phyloP scores from a whole-genome alignment of 768 basidiomycete species.

The Termitomyces bulborhizus region DNA sequence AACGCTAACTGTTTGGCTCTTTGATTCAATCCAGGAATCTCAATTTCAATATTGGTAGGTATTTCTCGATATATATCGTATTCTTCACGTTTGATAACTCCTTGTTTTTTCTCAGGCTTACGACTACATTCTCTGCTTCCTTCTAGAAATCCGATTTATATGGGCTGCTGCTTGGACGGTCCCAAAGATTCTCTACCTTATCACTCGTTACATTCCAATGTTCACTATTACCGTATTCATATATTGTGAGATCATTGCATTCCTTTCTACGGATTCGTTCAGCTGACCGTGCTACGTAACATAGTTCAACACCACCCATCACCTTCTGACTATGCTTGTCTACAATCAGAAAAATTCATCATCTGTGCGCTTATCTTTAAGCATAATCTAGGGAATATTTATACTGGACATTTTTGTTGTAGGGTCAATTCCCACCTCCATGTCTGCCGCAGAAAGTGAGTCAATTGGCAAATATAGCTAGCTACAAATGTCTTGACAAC shows the following conservation, averaged over 20 bases:
- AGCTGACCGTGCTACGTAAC: not conserved
- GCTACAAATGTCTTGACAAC: not conserved
- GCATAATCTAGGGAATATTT: not conserved
- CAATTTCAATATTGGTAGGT: not conserved
- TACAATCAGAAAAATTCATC: not conserved
- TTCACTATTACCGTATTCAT: not conserved
- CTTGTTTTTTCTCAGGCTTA: conserved; percentile 10
- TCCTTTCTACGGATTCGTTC: too few relatives aligned
- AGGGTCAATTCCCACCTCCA: not conserved
- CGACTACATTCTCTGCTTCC: conserved; percentile 14
- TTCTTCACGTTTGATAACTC: not conserved
- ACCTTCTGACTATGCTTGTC: not conserved
- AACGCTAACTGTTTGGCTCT: too few relatives aligned
- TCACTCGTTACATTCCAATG: not conserved
- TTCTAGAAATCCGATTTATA: not conserved
- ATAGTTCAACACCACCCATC: not conserved
- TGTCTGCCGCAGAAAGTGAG: not conserved
- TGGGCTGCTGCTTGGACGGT: conserved; percentile 9
- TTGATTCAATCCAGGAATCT: too few relatives aligned
- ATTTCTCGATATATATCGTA: not conserved
- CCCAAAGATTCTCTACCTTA: conserved; percentile 10
- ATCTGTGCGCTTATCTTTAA: not conserved
- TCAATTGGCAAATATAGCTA: not conserved
- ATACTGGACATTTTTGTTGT: not conserved
- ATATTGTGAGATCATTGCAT: not conserved